A percentile compares a stretch with the other conserved stretches of the same genome.
phyloP scores from a whole-genome alignment of 2,329 filamentous ascomycete species.

The Sporothrix schenckii region DNA sequence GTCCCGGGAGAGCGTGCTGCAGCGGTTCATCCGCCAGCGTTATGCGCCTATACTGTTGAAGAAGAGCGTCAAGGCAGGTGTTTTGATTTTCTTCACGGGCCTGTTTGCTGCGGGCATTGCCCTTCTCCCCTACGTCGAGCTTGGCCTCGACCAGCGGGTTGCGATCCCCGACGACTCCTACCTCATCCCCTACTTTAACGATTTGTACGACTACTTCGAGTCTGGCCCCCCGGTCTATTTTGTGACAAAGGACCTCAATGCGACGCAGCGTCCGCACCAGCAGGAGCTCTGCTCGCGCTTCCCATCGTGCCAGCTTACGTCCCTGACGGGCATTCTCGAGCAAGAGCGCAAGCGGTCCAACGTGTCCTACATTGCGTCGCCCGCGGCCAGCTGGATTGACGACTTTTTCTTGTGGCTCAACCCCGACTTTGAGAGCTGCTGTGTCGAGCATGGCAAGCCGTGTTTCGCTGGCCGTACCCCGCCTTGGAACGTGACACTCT shows the following conservation, averaged over 20 bases:
- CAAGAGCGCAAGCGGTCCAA: slow-evolving; percentile 89
- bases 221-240: slow-evolving; percentile 95
- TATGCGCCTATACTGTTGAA: slow-evolving; percentile 83
- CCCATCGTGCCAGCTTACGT: slow-evolving; percentile 81
- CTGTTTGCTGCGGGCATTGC: slow-evolving; percentile 84
- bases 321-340: slow-evolving; percentile 86
- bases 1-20: slow-evolving; percentile 80
- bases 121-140: slow-evolving; percentile 77
- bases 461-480: slow-evolving; percentile 81
- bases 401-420: slow-evolving; percentile 98
- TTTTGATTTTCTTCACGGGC: slow-evolving; percentile 82
- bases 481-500: slow-evolving; percentile 84
- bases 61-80: slow-evolving; percentile 74
- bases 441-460: slow-evolving; percentile 67
- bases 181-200: slow-evolving; percentile 93
- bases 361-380: slow-evolving; percentile 83
- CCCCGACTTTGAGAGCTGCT: slow-evolving; percentile 74
- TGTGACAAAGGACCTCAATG: slow-evolving; percentile 79
- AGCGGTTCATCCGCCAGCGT: slow-evolving; percentile 84
- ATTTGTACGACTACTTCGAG: slow-evolving; percentile 89
- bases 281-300: slow-evolving; percentile 89
- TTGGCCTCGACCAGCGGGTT: slow-evolving; percentile 92
- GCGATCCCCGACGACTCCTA: slow-evolving; percentile 94
- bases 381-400: slow-evolving; percentile 93
- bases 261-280: slow-evolving; percentile 74